Evolutionary conservation across 2,329 filamentous ascomycete species (phyloP).

Genomic region (Aspergillus tamarii): DNA sequence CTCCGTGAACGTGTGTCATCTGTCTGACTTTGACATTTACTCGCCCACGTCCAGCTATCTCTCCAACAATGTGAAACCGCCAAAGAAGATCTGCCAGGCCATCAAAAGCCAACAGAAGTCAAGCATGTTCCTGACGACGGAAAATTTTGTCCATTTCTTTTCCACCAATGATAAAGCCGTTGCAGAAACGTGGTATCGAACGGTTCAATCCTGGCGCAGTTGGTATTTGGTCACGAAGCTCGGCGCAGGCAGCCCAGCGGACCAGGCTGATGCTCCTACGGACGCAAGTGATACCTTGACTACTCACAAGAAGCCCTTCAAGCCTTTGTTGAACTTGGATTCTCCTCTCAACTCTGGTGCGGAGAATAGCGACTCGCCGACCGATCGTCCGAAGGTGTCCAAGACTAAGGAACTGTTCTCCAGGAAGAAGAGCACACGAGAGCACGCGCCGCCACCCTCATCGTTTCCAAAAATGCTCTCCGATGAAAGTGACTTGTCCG

Average conservation of each 20-base stretch:
- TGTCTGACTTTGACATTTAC: constrained; percentile 94
- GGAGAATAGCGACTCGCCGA: constrained; percentile 33
- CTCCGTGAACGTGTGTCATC: constrained; percentile 71
- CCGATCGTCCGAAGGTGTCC: constrained; percentile 18
- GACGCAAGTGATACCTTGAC: constrained; percentile 24
- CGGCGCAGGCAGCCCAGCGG: constrained; percentile 55
- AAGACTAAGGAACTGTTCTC: constrained; percentile 29
- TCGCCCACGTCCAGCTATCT: constrained; percentile 69
- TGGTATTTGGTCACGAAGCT: constrained; percentile 84
- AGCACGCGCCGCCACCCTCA: constrained; percentile 33
- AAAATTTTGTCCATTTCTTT: constrained; percentile 93
- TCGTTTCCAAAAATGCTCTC: constrained; percentile 32
- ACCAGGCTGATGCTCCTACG: constrained; percentile 15
- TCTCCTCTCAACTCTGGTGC: constrained; percentile 53
- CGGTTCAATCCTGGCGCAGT: constrained; percentile 81
- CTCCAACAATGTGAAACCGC: constrained; percentile 74
- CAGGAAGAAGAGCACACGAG: constrained; percentile 33
- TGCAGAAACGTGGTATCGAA: constrained; percentile 70
- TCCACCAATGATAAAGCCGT: constrained; percentile 71
- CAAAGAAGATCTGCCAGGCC: constrained; percentile 82
- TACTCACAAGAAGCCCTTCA: constrained; percentile 51
- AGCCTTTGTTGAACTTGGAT: constrained; percentile 67
- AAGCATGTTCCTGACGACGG: constrained; percentile 76
- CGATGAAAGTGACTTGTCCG: constrained; percentile 26
- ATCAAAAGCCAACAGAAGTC: constrained; percentile 92